Percentiles rank a stretch among this genome's conserved stretches.
phyloP scores from a whole-genome alignment of 306 rosid species.

The Acacia acuminata region DNA sequence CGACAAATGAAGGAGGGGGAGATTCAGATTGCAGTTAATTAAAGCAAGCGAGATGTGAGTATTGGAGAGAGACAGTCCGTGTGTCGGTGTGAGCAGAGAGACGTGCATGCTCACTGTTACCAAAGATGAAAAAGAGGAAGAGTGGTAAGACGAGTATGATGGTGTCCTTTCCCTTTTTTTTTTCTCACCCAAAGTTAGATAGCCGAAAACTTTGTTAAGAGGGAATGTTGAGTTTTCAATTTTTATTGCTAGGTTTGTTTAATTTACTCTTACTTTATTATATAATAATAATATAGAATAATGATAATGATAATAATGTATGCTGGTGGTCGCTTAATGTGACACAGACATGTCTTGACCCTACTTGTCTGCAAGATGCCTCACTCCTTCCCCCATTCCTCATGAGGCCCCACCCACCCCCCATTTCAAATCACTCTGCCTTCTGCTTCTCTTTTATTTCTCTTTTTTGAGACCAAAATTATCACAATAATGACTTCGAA shows the following conservation, averaged over 20 bases:
- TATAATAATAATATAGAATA: neutral
- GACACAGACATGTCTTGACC: constrained; percentile 45
- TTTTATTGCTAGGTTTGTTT: neutral
- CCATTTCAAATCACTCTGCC: constrained; percentile 44
- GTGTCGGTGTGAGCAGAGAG: too few species aligned
- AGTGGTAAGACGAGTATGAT: constrained; percentile 46
- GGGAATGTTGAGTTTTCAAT: neutral
- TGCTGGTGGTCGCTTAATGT: constrained; percentile 47
- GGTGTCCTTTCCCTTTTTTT: constrained; percentile 33
- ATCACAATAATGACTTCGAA: constrained; percentile 22
- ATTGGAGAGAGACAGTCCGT: neutral
- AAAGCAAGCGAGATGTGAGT: neutral
- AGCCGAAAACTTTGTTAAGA: constrained; percentile 31
- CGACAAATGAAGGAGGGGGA: neutral
- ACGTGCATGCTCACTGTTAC: too few species aligned
- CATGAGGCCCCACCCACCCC: constrained; percentile 51
- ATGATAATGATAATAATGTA: constrained; percentile 28
- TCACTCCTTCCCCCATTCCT: constrained; percentile 43
- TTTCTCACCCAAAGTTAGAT: constrained; percentile 7
- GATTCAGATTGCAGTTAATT: neutral
- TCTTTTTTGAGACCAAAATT: constrained; percentile 21
- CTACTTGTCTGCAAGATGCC: constrained; percentile 56
- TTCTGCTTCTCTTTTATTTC: constrained; percentile 8
- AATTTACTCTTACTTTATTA: constrained; percentile 1
- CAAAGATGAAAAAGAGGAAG: constrained; percentile 7